These are phyloP conservation scores for Barbatosphaeria neglecta DNA, from an alignment of 495 filamentous ascomycete genomes.

Conservation along the genomic window DNA sequence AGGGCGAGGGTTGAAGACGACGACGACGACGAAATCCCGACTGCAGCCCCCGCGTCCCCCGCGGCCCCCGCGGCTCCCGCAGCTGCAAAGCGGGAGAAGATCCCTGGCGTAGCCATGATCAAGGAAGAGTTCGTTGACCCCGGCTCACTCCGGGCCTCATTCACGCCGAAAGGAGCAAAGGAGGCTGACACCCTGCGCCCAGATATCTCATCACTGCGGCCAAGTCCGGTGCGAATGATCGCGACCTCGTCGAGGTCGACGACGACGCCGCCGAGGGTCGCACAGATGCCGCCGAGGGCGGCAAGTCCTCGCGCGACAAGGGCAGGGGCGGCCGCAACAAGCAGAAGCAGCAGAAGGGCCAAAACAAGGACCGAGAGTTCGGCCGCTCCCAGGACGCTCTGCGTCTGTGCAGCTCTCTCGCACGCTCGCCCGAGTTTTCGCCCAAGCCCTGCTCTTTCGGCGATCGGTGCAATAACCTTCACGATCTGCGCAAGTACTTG, in stretches of 20 bases:
- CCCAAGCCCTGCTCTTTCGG: conserved; percentile 62
- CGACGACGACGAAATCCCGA: background rate
- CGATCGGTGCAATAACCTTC: conserved; percentile 63
- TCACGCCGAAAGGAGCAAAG: background rate
- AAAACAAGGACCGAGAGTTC: conserved; percentile 81
- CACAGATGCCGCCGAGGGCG: conserved; percentile 32
- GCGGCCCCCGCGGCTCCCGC: background rate
- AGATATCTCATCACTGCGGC: conserved; percentile 46
- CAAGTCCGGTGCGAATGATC: conserved; percentile 8
- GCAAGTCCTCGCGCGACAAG: conserved; percentile 17
- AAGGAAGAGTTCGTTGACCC: conserved; percentile 60
- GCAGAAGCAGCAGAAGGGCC: conserved; percentile 61
- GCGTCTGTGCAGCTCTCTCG: conserved; percentile 62
- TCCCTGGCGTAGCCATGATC: conserved; percentile 64
- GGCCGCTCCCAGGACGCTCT: conserved; percentile 68
- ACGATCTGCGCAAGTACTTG: conserved; percentile 76
- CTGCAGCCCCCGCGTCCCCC: too few relatives aligned
- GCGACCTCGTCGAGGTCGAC: conserved; percentile 24
- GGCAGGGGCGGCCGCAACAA: conserved; percentile 26
- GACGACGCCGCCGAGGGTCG: conserved; percentile 62
- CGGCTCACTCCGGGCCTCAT: too few relatives aligned
- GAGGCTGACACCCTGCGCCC: conserved; percentile 9
- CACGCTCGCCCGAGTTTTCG: conserved; percentile 59
- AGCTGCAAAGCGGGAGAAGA: conserved; percentile 23
- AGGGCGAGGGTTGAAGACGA: conserved; percentile 41